A percentile compares a stretch with the other conserved stretches of the same genome.
These are phyloP conservation scores for Zygosaccharomyces pseudobailii DNA, from an alignment of 1,139 yeast species.

Conservation along the genomic window DNA sequence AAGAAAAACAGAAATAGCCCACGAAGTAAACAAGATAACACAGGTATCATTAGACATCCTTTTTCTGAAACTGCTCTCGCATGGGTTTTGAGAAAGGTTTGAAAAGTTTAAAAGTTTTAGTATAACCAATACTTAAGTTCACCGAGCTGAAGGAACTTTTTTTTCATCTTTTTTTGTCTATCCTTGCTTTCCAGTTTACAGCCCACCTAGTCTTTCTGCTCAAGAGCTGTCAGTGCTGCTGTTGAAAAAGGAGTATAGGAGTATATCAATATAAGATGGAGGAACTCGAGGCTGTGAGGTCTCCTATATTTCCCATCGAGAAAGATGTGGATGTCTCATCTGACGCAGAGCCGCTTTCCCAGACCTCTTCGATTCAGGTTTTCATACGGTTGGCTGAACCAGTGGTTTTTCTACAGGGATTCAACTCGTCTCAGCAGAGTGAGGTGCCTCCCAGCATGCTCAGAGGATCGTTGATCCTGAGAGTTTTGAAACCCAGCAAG, in stretches of 20 bases:
- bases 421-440: conserved; percentile 56
- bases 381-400: conserved; percentile 62
- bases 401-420: conserved; percentile 75
- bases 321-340: conserved; percentile 33
- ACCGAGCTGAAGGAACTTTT: background rate
- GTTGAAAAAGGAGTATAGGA: background rate
- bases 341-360: conserved; percentile 34
- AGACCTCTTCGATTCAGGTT: conserved; percentile 35
- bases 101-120: background rate
- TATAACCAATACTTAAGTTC: background rate
- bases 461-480: conserved; percentile 72
- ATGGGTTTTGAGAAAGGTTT: background rate
- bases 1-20: background rate
- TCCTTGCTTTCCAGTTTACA: background rate
- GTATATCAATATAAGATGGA: conserved; percentile 10
- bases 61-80: background rate
- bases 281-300: conserved; percentile 18
- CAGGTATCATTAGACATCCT: background rate
- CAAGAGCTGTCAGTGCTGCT: background rate
- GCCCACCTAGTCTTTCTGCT: background rate
- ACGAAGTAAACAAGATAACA: background rate
- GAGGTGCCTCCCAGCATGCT: conserved; percentile 77
- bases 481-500: conserved; percentile 70
- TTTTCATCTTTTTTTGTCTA: background rate
- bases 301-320: conserved; percentile 37